Percentiles rank a stretch among this genome's conserved stretches.
phyloP scores from a whole-genome alignment of 768 basidiomycete species.

The Suillus subluteus region DNA sequence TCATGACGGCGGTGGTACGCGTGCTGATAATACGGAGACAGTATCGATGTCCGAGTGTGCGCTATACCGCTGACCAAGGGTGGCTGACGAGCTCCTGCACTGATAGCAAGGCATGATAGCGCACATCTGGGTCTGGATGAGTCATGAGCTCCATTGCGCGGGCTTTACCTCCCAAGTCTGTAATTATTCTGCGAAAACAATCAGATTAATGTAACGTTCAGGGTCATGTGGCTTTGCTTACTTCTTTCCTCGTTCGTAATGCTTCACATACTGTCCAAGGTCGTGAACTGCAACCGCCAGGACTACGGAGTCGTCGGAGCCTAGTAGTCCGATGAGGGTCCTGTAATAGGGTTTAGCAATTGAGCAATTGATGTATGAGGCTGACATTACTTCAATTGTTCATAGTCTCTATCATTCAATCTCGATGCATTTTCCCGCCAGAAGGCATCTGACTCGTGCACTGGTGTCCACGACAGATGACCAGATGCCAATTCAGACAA shows the following conservation, averaged over 20 bases:
- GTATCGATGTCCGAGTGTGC: not conserved
- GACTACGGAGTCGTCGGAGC: constrained; percentile 68
- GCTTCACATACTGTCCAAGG: constrained; percentile 91
- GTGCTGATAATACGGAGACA: constrained; percentile 1
- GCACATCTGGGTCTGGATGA: constrained; percentile 83
- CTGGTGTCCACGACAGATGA: constrained; percentile 93
- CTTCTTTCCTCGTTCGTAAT: constrained; percentile 92
- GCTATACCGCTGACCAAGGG: constrained; percentile 68
- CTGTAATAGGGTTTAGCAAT: constrained; percentile 43
- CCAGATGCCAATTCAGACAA: constrained; percentile 87
- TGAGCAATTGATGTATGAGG: not conserved
- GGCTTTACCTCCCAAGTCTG: constrained; percentile 85
- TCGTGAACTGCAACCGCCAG: constrained; percentile 94
- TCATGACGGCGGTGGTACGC: not conserved
- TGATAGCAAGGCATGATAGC: constrained; percentile 88
- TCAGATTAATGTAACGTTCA: constrained; percentile 2
- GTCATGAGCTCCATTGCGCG: constrained; percentile 93
- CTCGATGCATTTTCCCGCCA: constrained; percentile 95
- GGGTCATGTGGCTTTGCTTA: constrained; percentile 38
- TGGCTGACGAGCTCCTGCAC: constrained; percentile 93
- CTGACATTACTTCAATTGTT: constrained; percentile 74
- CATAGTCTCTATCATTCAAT: constrained; percentile 82
- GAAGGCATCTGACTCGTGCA: constrained; percentile 95
- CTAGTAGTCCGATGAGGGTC: constrained; percentile 71
- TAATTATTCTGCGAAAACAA: constrained; percentile 58